Conservation (phyloP, 169 alveolate species). For the Cryptosporidium sp. region DNA sequence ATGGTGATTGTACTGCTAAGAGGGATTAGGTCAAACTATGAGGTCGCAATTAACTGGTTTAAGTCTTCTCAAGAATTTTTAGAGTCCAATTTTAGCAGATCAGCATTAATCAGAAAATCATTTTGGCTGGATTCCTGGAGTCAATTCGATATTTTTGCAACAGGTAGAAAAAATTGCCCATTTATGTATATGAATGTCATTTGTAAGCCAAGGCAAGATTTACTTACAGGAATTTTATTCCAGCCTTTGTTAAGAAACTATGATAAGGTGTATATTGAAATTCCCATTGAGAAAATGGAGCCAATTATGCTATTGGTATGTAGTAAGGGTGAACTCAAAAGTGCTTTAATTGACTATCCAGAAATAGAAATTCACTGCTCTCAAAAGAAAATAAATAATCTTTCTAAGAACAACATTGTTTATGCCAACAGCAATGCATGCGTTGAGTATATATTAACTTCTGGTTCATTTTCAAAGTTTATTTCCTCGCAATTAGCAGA, state of each 20-base stretch:
- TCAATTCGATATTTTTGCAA: constrained; percentile 57
- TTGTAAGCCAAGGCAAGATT: constrained; percentile 65
- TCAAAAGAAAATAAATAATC: constrained; percentile 14
- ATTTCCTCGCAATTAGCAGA: not conserved
- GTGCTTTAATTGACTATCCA: constrained; percentile 58
- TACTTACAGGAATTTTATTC: constrained; percentile 53
- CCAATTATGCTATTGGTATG: constrained; percentile 62
- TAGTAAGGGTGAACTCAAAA: constrained; percentile 16
- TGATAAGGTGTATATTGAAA: constrained; percentile 56
- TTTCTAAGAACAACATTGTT: not conserved
- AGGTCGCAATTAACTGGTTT: constrained; percentile 19
- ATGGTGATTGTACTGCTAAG: constrained; percentile 12
- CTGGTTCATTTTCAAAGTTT: constrained; percentile 23
- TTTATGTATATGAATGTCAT: constrained; percentile 65
- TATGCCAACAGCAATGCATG: constrained; percentile 64
- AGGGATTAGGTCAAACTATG: constrained; percentile 49
- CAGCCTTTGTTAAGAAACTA: constrained; percentile 36
- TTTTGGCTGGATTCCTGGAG: constrained; percentile 75
- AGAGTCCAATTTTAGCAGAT: constrained; percentile 64
- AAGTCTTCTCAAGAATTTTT: not conserved
- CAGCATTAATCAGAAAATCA: constrained; percentile 40
- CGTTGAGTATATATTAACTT: not conserved
- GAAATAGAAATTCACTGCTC: constrained; percentile 68
- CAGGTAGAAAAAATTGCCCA: constrained; percentile 56
- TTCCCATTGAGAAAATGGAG: constrained; percentile 47